Percentiles rank a stretch among this genome's conserved stretches.
These are phyloP conservation scores for Trichoderma breve DNA, from an alignment of 2,329 filamentous ascomycete species.

Conservation along the genomic window DNA sequence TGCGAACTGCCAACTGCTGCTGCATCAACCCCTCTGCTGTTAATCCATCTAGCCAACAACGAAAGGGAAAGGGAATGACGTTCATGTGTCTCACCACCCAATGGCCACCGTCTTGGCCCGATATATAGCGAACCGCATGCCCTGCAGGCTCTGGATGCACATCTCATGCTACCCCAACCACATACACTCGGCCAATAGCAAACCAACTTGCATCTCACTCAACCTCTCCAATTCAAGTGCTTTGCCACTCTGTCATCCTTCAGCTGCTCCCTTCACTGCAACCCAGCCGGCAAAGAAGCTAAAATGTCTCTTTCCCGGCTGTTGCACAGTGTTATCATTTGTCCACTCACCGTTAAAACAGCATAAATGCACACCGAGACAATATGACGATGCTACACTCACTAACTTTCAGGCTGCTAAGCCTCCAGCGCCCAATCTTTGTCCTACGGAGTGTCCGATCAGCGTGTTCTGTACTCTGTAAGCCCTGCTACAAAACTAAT, in stretches of 20 bases:
- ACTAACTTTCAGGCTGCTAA: neutral
- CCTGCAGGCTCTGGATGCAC: neutral
- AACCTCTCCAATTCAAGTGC: neutral
- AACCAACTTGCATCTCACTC: neutral
- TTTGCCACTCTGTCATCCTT: slow-evolving; percentile 5
- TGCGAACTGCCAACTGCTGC: neutral
- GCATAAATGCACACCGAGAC: neutral
- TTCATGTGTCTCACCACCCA: neutral
- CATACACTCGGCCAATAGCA: neutral
- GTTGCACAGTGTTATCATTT: neutral
- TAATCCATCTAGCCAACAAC: neutral
- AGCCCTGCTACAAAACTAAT: neutral
- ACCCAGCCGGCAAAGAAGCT: neutral
- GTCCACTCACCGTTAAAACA: neutral
- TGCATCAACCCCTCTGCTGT: no score
- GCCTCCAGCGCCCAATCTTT: neutral
- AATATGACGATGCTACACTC: neutral
- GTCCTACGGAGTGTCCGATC: neutral
- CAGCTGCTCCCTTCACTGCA: neutral
- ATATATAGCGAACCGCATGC: neutral
- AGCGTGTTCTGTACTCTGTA: neutral
- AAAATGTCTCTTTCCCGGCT: neutral
- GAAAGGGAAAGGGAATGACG: neutral
- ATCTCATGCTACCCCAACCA: neutral
- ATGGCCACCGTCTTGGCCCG: neutral